Base-by-base conservation (phyloP, 23 red algal genomes). In the Gracilaria domingensis region DNA sequence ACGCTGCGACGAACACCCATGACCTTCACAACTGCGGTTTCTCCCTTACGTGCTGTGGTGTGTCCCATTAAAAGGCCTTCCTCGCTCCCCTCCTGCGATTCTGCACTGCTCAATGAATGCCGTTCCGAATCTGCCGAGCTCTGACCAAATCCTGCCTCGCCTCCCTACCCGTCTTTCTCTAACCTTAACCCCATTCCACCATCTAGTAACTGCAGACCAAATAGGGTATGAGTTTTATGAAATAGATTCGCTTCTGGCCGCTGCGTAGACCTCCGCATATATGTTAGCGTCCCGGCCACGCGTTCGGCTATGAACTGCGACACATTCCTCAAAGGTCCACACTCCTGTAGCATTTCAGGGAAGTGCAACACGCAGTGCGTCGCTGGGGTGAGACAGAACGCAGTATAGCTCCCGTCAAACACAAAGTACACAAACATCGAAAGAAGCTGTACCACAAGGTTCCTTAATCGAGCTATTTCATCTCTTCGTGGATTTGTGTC, bases 231-330 rank as follows among this genome's bases (percentile, higher is more conserved):
- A 2, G 76, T 58, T 34, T 33, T 58, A 32, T 80, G 76, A 20
- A 80, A 80, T 24, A 80, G 76, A 32, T 80, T 80, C 47, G 48
- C 76, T 32, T 80, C 76, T 54, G 76, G 76, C 8, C 76, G 47
- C 23, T 55, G 25, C 12, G 49, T 55, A 12, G 76, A 57, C 20
- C 24, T 49, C 2, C 4, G 4, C 17, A 25, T 47, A 8, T 78
- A 12, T 11, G 8, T 28, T 3, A 78, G 73, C 1, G 16, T 28
- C 8, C 73, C 73, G 5, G 38, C 48, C 1, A 78, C 18, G 1
- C 73, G 73, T 32, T 80, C 48, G 2, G 48, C n/a, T 37, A 80
- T 18, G n/a, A 80, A 80, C n/a, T 80, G 76, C 0, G 76, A 80
- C 20, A 80, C 48, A 37, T 54, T 54, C 8, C 35, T 11, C 21